Conservation (phyloP, 208 protist genomes). For the Leptomonas pyrrhocoris region DNA sequence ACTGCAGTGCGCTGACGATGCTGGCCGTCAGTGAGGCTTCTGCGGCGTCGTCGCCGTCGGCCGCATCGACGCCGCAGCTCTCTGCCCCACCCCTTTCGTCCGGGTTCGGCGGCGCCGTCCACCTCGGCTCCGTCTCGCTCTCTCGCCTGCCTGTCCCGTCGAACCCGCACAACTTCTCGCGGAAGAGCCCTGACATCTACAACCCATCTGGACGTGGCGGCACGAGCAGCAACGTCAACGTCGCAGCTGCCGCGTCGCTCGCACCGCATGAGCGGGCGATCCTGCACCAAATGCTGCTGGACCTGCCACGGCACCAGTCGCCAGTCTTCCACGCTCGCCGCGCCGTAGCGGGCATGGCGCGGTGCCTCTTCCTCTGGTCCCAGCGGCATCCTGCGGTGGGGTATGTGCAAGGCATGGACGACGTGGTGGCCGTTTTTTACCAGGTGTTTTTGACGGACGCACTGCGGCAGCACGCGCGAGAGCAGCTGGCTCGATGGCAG, state of each 20-base stretch:
- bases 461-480: conserved; percentile 39
- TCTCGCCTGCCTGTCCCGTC: neutral
- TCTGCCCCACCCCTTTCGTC: no score
- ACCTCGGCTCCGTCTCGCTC: neutral
- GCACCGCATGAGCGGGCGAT: conserved; percentile 62
- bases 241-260: conserved; percentile 16
- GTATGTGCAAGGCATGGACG: conserved; percentile 97
- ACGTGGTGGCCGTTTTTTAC: conserved; percentile 93
- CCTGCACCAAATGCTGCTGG: conserved; percentile 72
- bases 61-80: neutral
- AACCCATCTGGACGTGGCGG: neutral
- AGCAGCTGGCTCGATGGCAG: neutral
- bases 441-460: conserved; percentile 85
- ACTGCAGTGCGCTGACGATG: conserved; percentile 39
- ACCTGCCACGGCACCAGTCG: conserved; percentile 71
- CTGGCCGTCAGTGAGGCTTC: conserved; percentile 11
- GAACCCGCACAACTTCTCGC: neutral
- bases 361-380: conserved; percentile 93
- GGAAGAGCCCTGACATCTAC: neutral
- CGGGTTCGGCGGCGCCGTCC: neutral
- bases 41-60: neutral
- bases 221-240: neutral
- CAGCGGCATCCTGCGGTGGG: conserved; percentile 93
- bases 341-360: conserved; percentile 64
- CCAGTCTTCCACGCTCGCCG: conserved; percentile 60